These are phyloP conservation scores for Globisporangium camurandrum DNA, from an alignment of 352 stramenopile genomes.

Conservation along the genomic window DNA sequence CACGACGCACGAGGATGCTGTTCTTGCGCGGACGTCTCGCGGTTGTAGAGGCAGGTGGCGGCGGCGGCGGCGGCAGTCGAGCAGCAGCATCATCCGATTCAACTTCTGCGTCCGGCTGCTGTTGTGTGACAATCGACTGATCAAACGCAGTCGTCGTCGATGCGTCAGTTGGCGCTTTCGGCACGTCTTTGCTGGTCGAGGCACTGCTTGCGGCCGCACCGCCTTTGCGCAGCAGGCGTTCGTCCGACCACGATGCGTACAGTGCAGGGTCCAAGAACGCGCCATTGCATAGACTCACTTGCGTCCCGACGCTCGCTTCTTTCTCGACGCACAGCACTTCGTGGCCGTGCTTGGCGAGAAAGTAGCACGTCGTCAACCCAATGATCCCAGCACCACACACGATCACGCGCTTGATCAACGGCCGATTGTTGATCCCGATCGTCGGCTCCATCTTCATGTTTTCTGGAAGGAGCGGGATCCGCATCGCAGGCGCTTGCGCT, in stretches of 20 bases:
- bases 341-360: conserved; percentile 77
- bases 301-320: conserved; percentile 65
- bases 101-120: conserved; percentile 5
- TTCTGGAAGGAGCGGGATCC: conserved; percentile 43
- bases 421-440: conserved; percentile 44
- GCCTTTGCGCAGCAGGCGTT: conserved; percentile 50
- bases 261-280: conserved; percentile 78
- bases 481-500: conserved; percentile 45
- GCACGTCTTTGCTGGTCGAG: conserved; percentile 9
- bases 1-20: conserved; percentile 10
- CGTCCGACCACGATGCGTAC: conserved; percentile 77
- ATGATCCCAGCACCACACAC: conserved; percentile 83
- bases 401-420: conserved; percentile 72
- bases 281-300: conserved; percentile 76
- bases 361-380: conserved; percentile 79
- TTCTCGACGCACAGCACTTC: conserved; percentile 85
- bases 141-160: conserved; percentile 5
- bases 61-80: no score
- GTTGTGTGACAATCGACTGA: conserved; percentile 3
- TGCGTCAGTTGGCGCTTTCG: conserved; percentile 2
- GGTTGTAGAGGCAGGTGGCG: conserved; percentile 17
- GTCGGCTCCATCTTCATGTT: conserved; percentile 67
- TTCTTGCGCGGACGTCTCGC: conserved; percentile 10
- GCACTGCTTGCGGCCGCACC: conserved; percentile 8
- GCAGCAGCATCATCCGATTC: conserved; percentile 23